A percentile compares a stretch with the other conserved stretches of the same genome.
phyloP scores from a whole-genome alignment of 345 rosid species.

The Citrus australasica region DNA sequence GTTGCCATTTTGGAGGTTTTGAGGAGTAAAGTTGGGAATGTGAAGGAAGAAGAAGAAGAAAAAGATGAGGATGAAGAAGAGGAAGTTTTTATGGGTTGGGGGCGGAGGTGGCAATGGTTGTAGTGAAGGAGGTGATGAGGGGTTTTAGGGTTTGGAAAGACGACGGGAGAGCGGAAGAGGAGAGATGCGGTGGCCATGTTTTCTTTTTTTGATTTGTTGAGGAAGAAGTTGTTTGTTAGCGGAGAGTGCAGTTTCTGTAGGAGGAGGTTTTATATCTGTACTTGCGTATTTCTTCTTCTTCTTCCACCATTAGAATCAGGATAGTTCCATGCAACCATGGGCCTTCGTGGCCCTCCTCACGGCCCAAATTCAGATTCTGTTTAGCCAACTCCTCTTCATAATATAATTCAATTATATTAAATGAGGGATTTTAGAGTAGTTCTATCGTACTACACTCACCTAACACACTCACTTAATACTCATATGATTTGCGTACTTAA shows the following conservation, averaged over 20 bases:
- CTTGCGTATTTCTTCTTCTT: neutral
- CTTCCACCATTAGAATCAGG: neutral
- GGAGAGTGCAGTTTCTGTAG: slow-evolving; percentile 3
- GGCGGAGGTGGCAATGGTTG: neutral
- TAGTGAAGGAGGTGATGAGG: neutral
- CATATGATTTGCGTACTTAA: too few species aligned
- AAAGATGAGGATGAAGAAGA: neutral
- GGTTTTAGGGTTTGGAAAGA: slow-evolving; percentile 1
- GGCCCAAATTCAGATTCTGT: neutral
- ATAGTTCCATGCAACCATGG: neutral
- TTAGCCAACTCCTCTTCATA: too few species aligned
- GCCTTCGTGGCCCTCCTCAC: neutral
- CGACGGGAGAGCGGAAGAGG: neutral
- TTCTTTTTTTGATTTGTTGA: neutral
- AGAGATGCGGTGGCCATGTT: neutral
- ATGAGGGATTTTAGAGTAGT: accelerated
- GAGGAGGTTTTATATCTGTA: neutral
- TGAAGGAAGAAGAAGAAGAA: neutral
- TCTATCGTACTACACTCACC: too few species aligned
- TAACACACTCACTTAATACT: too few species aligned
- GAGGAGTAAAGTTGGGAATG: neutral
- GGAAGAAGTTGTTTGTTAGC: neutral
- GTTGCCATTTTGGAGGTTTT: neutral
- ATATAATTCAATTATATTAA: too few species aligned
- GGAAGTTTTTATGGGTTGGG: neutral